Conservation (phyloP, 73 alveolate species). For the Stentor roeselii region DNA sequence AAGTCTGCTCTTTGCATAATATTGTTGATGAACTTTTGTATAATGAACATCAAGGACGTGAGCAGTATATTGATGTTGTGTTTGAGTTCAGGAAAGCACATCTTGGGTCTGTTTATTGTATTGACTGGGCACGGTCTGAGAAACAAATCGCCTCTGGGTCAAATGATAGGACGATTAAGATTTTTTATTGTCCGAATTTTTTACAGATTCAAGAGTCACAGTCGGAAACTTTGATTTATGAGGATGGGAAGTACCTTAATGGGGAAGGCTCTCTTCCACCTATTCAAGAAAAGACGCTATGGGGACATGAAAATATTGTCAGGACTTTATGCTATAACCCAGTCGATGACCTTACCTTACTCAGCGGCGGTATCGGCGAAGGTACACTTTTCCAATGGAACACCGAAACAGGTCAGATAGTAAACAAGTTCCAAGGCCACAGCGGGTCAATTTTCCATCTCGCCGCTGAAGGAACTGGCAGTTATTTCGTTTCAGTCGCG, state of each 20-base stretch:
- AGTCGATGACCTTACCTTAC: constrained; percentile 66
- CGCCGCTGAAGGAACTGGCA: constrained; percentile 84
- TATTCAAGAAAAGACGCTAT: constrained; percentile 67
- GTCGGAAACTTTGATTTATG: constrained; percentile 29
- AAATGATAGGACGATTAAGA: constrained; percentile 73
- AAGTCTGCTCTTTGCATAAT: constrained; percentile 76
- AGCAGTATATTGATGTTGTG: constrained; percentile 5
- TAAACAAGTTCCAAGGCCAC: constrained; percentile 82
- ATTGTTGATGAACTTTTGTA: constrained; percentile 48
- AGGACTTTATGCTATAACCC: constrained; percentile 94
- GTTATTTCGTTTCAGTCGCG: constrained; percentile 84
- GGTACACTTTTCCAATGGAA: constrained; percentile 83
- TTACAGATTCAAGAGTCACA: constrained; percentile 58
- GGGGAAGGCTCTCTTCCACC: constrained; percentile 40
- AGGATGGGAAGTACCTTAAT: neutral
- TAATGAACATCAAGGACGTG: constrained; percentile 39
- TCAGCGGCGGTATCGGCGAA: constrained; percentile 84
- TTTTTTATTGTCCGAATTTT: constrained; percentile 59
- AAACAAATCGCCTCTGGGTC: constrained; percentile 92
- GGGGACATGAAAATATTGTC: constrained; percentile 91
- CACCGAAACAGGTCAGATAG: constrained; percentile 80
- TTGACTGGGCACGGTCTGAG: constrained; percentile 90
- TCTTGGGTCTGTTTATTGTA: constrained; percentile 90
- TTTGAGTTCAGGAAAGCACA: constrained; percentile 90
- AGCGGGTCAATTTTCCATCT: constrained; percentile 74